Percentiles rank a stretch among this genome's conserved stretches.
These are phyloP conservation scores for Glarea lozoyensis DNA, from an alignment of 495 filamentous ascomycete species.

Conservation along the genomic window DNA sequence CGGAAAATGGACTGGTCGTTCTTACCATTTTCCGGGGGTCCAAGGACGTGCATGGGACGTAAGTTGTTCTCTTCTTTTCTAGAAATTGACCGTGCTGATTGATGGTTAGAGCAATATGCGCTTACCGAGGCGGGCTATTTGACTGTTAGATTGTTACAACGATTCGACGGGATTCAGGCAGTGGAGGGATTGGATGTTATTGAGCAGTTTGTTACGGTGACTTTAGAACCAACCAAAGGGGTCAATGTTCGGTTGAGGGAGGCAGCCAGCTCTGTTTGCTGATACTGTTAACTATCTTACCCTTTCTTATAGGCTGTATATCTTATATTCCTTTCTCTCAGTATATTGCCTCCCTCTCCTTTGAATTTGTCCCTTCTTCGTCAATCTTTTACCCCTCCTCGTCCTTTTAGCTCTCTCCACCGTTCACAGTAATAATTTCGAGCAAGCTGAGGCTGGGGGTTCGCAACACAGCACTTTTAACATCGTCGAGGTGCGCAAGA, in stretches of 20 bases:
- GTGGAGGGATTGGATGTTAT: constrained; percentile 18
- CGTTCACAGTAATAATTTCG: background rate
- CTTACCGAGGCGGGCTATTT: constrained; percentile 72
- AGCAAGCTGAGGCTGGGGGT: background rate
- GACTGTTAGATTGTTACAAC: constrained; percentile 59
- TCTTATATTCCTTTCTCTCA: too few relatives aligned
- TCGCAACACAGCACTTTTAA: background rate
- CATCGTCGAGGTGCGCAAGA: background rate
- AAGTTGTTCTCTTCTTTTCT: constrained; percentile 1
- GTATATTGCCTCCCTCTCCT: too few relatives aligned
- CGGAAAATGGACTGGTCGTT: constrained; percentile 45
- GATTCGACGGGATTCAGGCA: constrained; percentile 48
- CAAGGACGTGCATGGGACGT: constrained; percentile 75
- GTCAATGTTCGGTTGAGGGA: constrained; percentile 11
- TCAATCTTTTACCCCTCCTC: too few relatives aligned
- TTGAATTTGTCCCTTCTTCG: too few relatives aligned
- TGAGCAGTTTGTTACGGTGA: constrained; percentile 10
- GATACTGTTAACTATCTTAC: too few relatives aligned
- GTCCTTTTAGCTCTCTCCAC: too few relatives aligned
- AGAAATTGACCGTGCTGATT: background rate
- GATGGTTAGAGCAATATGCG: constrained; percentile 48
- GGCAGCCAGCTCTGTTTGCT: too few relatives aligned
- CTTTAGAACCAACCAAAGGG: constrained; percentile 8
- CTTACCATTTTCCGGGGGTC: constrained; percentile 49
- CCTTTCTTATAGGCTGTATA: too few relatives aligned